Evolutionary conservation across 768 basidiomycete genomes (phyloP).

Genomic region (Agrocybe praecox): DNA sequence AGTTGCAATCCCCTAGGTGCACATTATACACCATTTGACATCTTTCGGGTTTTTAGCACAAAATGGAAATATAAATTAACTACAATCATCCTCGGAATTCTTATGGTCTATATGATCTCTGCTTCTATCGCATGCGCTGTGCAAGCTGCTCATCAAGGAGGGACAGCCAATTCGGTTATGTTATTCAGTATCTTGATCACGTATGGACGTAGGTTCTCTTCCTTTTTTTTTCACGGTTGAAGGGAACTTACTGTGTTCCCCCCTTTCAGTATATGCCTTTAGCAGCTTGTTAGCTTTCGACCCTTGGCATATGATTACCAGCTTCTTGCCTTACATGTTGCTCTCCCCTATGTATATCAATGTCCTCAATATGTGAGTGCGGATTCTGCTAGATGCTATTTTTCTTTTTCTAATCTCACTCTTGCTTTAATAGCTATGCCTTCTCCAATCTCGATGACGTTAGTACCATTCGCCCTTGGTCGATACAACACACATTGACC

Average conservation of each 20-base stretch:
- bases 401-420: neutral
- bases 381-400: too few species aligned
- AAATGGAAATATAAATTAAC: slow-evolving; percentile 86
- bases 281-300: slow-evolving; percentile 86
- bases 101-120: slow-evolving; percentile 85
- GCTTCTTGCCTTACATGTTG: slow-evolving; percentile 85
- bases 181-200: slow-evolving; percentile 85
- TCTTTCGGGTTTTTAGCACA: slow-evolving; percentile 42
- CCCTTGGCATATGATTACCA: slow-evolving; percentile 96
- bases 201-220: slow-evolving; percentile 64
- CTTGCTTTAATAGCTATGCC: slow-evolving; percentile 60
- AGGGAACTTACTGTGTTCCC: neutral
- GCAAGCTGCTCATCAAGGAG: slow-evolving; percentile 67
- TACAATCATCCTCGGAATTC: slow-evolving; percentile 68
- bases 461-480: slow-evolving; percentile 24
- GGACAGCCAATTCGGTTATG: slow-evolving; percentile 71
- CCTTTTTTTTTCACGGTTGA: neutral
- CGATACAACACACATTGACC: neutral
- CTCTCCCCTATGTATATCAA: slow-evolving; percentile 84
- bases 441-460: slow-evolving; percentile 89
- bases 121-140: slow-evolving; percentile 84
- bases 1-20: slow-evolving; percentile 9
- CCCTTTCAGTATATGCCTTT: slow-evolving; percentile 65
- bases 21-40: neutral
- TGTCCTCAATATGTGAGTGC: slow-evolving; percentile 70